Percentiles rank a stretch among this genome's conserved stretches.
phyloP scores from a whole-genome alignment of 1,139 yeast species.

The Yamadazyma diddensiae region DNA sequence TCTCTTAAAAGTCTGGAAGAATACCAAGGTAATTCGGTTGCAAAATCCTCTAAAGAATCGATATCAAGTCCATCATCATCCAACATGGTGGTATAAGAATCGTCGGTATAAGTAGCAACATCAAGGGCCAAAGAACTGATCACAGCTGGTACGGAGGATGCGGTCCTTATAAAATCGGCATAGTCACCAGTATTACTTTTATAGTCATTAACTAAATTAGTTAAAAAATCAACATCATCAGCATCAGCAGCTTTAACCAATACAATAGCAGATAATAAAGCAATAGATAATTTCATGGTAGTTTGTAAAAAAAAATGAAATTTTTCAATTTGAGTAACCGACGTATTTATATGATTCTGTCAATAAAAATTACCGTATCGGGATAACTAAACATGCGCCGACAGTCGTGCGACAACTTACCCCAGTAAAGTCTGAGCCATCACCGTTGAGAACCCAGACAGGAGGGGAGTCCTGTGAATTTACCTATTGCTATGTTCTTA shows the following conservation, averaged over 20 bases:
- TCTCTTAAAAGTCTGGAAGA: conserved; percentile 26
- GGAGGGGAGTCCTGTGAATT: no score
- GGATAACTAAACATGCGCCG: conserved; percentile 2
- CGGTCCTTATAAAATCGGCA: conserved; percentile 32
- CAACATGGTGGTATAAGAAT: conserved; percentile 39
- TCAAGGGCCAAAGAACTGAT: conserved; percentile 35
- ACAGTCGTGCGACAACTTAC: conserved; percentile 9
- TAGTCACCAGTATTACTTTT: conserved; percentile 25
- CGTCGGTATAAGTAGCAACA: conserved; percentile 41
- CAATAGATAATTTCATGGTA: conserved; percentile 8
- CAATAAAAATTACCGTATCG: conserved; percentile 5
- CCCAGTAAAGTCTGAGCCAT: conserved; percentile 6
- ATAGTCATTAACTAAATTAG: conserved; percentile 40
- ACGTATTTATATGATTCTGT: conserved; percentile 3
- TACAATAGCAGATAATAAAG: conserved; percentile 6
- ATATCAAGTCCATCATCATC: conserved; percentile 23
- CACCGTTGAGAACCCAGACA: neutral
- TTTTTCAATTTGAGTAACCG: neutral
- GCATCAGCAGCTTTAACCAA: conserved; percentile 27
- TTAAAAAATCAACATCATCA: conserved; percentile 34
- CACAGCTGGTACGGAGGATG: conserved; percentile 30
- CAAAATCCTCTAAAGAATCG: conserved; percentile 28
- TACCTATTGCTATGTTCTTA: no score
- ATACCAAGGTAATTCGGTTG: conserved; percentile 45
- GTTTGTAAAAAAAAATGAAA: conserved; percentile 2